Conservation (phyloP, 1,284 basidiomycete genomes). For the Leucoagaricus sp. region DNA sequence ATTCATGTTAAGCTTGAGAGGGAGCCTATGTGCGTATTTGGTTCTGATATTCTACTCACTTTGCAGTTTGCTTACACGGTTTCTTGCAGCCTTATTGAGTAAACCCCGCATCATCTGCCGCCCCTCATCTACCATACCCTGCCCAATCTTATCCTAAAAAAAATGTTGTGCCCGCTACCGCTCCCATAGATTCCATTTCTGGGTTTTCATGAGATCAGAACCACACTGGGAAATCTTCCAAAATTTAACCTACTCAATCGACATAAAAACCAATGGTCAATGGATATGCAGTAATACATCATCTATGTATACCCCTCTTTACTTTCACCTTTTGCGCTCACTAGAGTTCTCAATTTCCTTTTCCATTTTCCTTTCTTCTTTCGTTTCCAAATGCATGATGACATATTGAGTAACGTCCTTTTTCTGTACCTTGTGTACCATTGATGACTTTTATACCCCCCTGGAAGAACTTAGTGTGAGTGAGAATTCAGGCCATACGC, state of each 20-base stretch:
- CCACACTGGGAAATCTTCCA: no score
- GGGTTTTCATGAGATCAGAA: not conserved
- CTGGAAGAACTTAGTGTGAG: no score
- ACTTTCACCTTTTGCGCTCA: not conserved
- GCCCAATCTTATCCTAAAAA: no score
- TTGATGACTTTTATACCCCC: conserved; percentile 1
- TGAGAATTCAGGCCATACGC: no score
- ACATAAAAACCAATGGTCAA: not conserved
- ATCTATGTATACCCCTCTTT: no score
- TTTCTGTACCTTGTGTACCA: conserved; percentile 4
- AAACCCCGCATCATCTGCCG: not conserved
- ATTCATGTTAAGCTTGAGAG: conserved; percentile 62
- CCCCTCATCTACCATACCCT: no score
- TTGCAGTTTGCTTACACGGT: not conserved
- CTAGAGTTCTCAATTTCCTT: no score
- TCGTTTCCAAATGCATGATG: not conserved
- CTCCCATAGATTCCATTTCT: not conserved
- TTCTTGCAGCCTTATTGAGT: conserved; percentile 4
- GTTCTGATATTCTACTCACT: not conserved
- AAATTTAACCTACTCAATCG: conserved; percentile 4
- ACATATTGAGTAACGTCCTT: conserved; percentile 1
- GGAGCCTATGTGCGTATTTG: conserved; percentile 45
- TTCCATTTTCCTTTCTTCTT: no score
- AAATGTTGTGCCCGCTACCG: no score
- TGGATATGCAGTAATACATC: conserved; percentile 1